Conservation (phyloP, 2,329 filamentous ascomycete species). For the Biscogniauxia sp. region DNA sequence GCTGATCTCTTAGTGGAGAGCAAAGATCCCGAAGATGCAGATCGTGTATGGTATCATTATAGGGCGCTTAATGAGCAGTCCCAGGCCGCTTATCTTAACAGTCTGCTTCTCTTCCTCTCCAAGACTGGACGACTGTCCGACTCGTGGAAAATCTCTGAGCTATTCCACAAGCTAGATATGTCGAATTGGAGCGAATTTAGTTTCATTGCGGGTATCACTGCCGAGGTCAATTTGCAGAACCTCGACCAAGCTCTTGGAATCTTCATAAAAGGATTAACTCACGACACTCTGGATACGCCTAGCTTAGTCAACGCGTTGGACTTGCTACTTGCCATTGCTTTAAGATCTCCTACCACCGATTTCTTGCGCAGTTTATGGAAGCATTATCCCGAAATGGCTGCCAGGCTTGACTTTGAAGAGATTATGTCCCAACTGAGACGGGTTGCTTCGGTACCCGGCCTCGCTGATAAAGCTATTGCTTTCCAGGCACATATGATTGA, state of each 20-base stretch:
- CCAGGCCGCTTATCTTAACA: conserved; percentile 27
- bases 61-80: conserved; percentile 33
- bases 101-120: conserved; percentile 43
- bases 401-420: conserved; percentile 24
- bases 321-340: conserved; percentile 40
- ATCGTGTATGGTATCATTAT: conserved; percentile 45
- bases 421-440: conserved; percentile 2
- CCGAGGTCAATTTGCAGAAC: conserved; percentile 42
- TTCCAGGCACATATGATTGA: conserved; percentile 16
- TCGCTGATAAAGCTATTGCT: conserved; percentile 26
- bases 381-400: conserved; percentile 25
- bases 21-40: conserved; percentile 22
- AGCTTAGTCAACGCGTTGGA: conserved; percentile 42
- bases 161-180: conserved; percentile 40
- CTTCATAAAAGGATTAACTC: conserved; percentile 38
- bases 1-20: conserved; percentile 15
- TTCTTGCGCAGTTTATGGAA: conserved; percentile 24
- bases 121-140: conserved; percentile 43
- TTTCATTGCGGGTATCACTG: conserved; percentile 40
- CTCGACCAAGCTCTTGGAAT: conserved; percentile 37
- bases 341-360: conserved; percentile 27
- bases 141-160: conserved; percentile 42
- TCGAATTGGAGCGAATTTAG: conserved; percentile 40
- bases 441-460: conserved; percentile 22
- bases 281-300: conserved; percentile 19